Conservation (phyloP, 495 filamentous ascomycete species). For the Chaetomium tenue region DNA sequence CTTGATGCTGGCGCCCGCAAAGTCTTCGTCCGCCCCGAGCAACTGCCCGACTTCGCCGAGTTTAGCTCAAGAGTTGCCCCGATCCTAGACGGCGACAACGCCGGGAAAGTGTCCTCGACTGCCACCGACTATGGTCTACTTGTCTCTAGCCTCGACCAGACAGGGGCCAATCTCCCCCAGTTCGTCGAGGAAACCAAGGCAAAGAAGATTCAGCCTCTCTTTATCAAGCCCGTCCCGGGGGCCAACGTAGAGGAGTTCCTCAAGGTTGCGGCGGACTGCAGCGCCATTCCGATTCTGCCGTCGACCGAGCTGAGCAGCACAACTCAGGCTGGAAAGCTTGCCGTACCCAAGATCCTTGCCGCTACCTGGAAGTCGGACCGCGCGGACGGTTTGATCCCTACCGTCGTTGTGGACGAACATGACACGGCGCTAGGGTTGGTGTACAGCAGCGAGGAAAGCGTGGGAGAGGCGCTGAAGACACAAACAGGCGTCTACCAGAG, state of each 20-base stretch:
- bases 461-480: conserved; percentile 78
- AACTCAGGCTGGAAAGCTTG: conserved; percentile 56
- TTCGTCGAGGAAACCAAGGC: conserved; percentile 49
- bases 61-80: conserved; percentile 48
- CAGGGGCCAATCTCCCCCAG: conserved; percentile 37
- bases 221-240: conserved; percentile 44
- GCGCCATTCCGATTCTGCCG: conserved; percentile 76
- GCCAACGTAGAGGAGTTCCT: conserved; percentile 53
- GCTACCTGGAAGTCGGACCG: conserved; percentile 73
- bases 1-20: conserved; percentile 85
- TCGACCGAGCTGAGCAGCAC: conserved; percentile 66
- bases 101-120: conserved; percentile 29
- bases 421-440: conserved; percentile 83
- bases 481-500: conserved; percentile 94
- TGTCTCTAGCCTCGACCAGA: conserved; percentile 47
- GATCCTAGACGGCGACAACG: conserved; percentile 34
- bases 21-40: conserved; percentile 73
- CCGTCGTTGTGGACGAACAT: conserved; percentile 84
- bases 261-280: conserved; percentile 52
- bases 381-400: conserved; percentile 79
- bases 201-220: conserved; percentile 47
- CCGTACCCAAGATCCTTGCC: conserved; percentile 67
- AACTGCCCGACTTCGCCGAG: conserved; percentile 48
- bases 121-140: conserved; percentile 45
- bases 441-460: conserved; percentile 88